Percentiles rank a stretch among this genome's conserved stretches.
These are phyloP conservation scores for Colletotrichum sp. DNA, from an alignment of 2,329 filamentous ascomycete species.

Conservation along the genomic window DNA sequence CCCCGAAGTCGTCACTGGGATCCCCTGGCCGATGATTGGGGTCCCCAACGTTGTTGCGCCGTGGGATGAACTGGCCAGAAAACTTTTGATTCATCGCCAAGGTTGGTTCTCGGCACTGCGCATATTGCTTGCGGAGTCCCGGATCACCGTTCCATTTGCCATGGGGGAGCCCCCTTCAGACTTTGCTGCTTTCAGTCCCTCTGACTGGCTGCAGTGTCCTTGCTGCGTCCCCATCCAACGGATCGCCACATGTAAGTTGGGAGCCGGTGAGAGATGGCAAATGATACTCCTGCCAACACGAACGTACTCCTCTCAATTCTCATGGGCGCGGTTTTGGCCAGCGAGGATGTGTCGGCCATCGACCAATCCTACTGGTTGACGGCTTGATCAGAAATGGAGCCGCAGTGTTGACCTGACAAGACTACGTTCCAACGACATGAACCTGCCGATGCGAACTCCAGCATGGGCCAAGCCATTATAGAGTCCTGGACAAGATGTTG, in stretches of 20 bases:
- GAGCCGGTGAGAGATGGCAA: background rate
- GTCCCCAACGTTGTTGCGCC: background rate
- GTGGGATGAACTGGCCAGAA: constrained; percentile 6
- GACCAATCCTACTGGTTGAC: background rate
- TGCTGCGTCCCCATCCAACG: background rate
- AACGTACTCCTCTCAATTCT: background rate
- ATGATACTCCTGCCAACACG: constrained; percentile 12
- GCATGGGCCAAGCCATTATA: background rate
- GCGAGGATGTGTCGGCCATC: constrained; percentile 2
- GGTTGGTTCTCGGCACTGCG: constrained; percentile 18
- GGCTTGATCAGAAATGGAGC: background rate
- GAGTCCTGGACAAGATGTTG: background rate
- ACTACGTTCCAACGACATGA: background rate
- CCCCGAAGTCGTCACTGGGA: background rate
- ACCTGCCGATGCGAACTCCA: background rate
- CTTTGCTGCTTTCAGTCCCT: constrained; percentile 13
- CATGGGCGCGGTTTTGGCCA: background rate
- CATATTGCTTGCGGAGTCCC: constrained; percentile 20
- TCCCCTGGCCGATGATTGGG: constrained; percentile 7
- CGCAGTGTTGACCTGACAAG: background rate
- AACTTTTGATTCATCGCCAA: constrained; percentile 13
- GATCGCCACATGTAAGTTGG: constrained; percentile 3
- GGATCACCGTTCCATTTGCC: constrained; percentile 6
- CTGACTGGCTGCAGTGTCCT: background rate
- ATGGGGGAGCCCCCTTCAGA: background rate